Evolutionary conservation across 2,329 filamentous ascomycete genomes (phyloP), one percentile per base, ranked within the genome.

Genomic region (Aureobasidium subglaciale): DNA sequence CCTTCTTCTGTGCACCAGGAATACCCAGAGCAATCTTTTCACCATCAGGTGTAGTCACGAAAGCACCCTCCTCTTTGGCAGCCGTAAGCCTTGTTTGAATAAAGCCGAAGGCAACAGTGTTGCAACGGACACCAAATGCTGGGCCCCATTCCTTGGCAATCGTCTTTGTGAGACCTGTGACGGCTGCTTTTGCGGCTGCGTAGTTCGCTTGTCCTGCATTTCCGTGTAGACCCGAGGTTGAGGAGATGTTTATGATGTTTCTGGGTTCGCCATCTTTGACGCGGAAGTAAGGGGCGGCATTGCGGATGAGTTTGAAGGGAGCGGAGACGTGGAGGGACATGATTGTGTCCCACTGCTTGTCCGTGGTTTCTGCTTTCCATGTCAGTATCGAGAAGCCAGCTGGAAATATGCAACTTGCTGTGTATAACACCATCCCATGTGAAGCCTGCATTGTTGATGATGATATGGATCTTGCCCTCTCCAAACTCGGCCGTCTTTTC

Each of bases 201-300:
- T 95, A 95, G 77, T 95, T 96, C 63, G 86, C 83, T 76, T 95
- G 90, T n/a, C 90, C 90, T 7, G 89, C 87, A 67, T 95, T 95
- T 55, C 90, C 90, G 70, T 95, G 83, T 11, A 93, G 76, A 53
- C 90, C 90, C 29, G 82, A 88, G 1, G 90, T 95, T 53, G 83
- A 88, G 55, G 83, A 87, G 69, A 96, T 88, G 70, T 93, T 95
- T 74, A 95, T 81, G 63, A 95, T 84, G 68, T 81, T 84, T 56
- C 90, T 81, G 5, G 86, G 81, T 68, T 87, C 87, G 65, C 87
- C 85, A 70, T 95, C 90, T 62, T 85, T 87, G 60, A 95, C 87
- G 37, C 90, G 84, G 77, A 96, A 95, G 72, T 88, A 95, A 20
- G 88, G 88, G 0, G 88, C 87, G 1, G 88, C 88, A 42, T 84